Base-by-base conservation (phyloP, 345 rosid genomes). In the Corchorus capsularis region DNA sequence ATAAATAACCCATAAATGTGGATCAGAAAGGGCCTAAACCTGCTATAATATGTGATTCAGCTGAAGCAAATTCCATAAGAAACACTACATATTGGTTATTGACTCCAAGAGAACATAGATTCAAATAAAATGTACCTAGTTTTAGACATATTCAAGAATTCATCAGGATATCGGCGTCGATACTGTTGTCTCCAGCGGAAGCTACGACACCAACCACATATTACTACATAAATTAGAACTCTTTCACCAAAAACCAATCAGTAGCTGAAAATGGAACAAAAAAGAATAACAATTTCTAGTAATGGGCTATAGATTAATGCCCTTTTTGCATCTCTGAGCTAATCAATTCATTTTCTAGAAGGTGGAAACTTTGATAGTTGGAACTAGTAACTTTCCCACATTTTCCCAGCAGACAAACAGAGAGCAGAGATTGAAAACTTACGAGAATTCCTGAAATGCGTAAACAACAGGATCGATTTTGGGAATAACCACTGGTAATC, bases 371-470 rank as follows among this genome's bases (percentile, higher is more conserved):
- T 27, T 27, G 27, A 27, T 27, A 27, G 27, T 27, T 27, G 27
- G 0, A 27, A 27, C 27, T 3, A 32, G 22, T 46, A 69, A 52
- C 7, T 39, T 35, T 56, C 73, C 72, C 46, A 56, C 14, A 19
- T 19, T 61, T 77, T 41, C 66, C 69, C 59, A 19, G 19, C 59
- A 80, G 11, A 62, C 39, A 49, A 4, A 13, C 55, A 20, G 37
- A 62, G 69, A 62, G 4, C 2, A 54, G 61, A 62, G 69, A 43
- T 61, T 52, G 27, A 49, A 75, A 68, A 72, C 92, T 89, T 75
- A 93, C 98, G 95, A 92, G 85, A 96, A 96, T 91, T 96, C 99
- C 82, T 89, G 94, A 65, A 96, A 96, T 49, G 97, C 89, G 81
- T 89, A 93, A 57, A 92, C 92, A 60, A 85, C 88, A 11, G 99